These are phyloP conservation scores for Ophiostoma triangulosporum DNA, from an alignment of 2,329 filamentous ascomycete genomes.

Conservation along the genomic window DNA sequence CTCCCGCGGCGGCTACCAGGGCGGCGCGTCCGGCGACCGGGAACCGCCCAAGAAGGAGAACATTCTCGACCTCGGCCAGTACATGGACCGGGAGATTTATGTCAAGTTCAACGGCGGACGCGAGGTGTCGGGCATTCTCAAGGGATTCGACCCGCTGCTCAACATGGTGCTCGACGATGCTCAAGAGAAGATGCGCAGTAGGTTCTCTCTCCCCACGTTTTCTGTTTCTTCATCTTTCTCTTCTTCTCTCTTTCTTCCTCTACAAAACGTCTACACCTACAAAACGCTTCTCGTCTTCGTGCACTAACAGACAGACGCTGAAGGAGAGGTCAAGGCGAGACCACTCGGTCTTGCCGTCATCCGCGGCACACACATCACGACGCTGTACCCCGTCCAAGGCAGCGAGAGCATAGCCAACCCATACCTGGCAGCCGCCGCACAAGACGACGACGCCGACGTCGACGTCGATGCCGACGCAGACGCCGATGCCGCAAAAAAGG, in stretches of 20 bases:
- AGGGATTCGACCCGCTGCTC: conserved; percentile 96
- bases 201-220: conserved; percentile 16
- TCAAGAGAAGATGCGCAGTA: conserved; percentile 78
- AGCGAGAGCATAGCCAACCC: conserved; percentile 95
- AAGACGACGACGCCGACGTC: conserved; percentile 1
- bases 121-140: conserved; percentile 78
- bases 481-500: background rate
- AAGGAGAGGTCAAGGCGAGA: conserved; percentile 74
- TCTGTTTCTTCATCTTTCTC: no score
- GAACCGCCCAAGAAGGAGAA: conserved; percentile 96
- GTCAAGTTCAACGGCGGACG: conserved; percentile 95
- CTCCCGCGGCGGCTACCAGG: conserved; percentile 3
- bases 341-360: conserved; percentile 79
- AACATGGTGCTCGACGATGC: conserved; percentile 94
- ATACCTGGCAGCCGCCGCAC: conserved; percentile 58
- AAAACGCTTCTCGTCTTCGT: no score
- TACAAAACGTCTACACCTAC: no score
- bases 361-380: conserved; percentile 79
- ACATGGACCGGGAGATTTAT: conserved; percentile 89
- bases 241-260: no score
- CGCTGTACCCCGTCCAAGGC: conserved; percentile 85
- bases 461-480: background rate
- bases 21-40: conserved; percentile 22
- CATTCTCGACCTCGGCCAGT: conserved; percentile 87
- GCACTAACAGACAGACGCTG: conserved; percentile 55